phyloP scores from a whole-genome alignment of 495 filamentous ascomycete genomes.

The Podospora comata region DNA sequence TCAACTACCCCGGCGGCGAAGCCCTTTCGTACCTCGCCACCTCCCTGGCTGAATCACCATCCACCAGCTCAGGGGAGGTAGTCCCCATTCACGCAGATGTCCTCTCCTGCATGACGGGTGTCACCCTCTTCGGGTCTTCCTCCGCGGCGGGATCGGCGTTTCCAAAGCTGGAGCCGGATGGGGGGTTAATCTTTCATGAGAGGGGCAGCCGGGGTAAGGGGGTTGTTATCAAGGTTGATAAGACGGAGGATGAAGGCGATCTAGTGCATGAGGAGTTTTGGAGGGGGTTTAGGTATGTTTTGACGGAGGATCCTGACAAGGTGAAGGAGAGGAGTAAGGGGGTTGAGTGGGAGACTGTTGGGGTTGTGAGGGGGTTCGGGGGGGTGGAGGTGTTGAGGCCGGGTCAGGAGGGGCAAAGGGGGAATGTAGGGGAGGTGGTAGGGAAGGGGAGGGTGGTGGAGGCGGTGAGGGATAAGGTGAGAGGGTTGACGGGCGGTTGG shows the following conservation, averaged over 20 bases:
- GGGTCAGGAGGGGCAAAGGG: slow-evolving; percentile 21
- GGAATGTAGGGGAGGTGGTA: slow-evolving; percentile 27
- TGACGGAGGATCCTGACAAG: slow-evolving; percentile 63
- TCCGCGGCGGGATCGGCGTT: slow-evolving; percentile 17
- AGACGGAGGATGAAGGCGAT: slow-evolving; percentile 56
- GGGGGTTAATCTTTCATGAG: slow-evolving; percentile 1
- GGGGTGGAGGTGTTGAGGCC: slow-evolving; percentile 65
- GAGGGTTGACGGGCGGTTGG: slow-evolving; percentile 52
- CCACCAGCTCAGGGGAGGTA: slow-evolving; percentile 25
- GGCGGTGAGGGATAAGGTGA: slow-evolving; percentile 31
- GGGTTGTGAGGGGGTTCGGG: slow-evolving; percentile 64
- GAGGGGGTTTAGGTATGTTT: slow-evolving; percentile 74
- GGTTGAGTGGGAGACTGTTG: slow-evolving; percentile 73
- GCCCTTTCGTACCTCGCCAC: slow-evolving; percentile 55
- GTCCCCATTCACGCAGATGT: slow-evolving; percentile 74
- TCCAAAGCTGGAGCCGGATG: slow-evolving; percentile 6
- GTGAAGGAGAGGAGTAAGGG: slow-evolving; percentile 17
- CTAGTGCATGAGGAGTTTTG: slow-evolving; percentile 69
- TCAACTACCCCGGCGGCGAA: slow-evolving; percentile 86
- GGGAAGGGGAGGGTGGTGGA: slow-evolving; percentile 32
- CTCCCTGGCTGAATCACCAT: slow-evolving; percentile 29
- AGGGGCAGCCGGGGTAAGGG: slow-evolving; percentile 4
- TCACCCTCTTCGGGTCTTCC: slow-evolving; percentile 70
- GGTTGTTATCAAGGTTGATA: slow-evolving; percentile 50
- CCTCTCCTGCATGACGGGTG: slow-evolving; percentile 86